Conservation (phyloP, 176 grass and related monocot species). For the Rhipidocladum racemiflorum region DNA sequence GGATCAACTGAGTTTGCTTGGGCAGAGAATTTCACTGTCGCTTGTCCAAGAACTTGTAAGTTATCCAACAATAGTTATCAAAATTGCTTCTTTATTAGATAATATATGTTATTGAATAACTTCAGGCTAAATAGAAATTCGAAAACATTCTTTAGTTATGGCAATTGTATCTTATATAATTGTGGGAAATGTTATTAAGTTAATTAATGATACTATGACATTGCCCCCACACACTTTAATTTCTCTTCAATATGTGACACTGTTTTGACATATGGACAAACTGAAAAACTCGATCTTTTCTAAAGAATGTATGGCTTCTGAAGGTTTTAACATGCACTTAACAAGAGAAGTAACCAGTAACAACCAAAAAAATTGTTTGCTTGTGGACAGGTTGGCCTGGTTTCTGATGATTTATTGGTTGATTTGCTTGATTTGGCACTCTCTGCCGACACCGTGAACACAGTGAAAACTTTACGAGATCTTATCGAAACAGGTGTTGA, state of each 20-base stretch:
- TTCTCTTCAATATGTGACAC: not conserved
- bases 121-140: not conserved
- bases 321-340: not conserved
- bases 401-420: constrained; percentile 90
- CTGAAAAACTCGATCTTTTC: not conserved
- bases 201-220: not conserved
- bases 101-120: not conserved
- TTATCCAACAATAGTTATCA: constrained; percentile 14
- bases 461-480: constrained; percentile 82
- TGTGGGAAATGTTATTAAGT: not conserved
- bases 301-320: constrained; percentile 3
- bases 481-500: constrained; percentile 89
- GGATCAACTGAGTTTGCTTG: constrained; percentile 91
- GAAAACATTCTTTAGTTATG: not conserved
- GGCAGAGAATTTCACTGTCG: constrained; percentile 77
- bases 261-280: not conserved
- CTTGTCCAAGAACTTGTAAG: constrained; percentile 99
- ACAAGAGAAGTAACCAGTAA: not conserved
- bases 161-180: constrained; percentile 16
- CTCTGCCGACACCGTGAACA: constrained; percentile 92
- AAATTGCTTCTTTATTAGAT: constrained; percentile 15
- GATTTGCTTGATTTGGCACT: constrained; percentile 96
- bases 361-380: constrained; percentile 20
- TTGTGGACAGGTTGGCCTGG: constrained; percentile 81
- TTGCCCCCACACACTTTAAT: not conserved